Conservation (phyloP, 2,329 filamentous ascomycete species). For the Alternaria arborescens region DNA sequence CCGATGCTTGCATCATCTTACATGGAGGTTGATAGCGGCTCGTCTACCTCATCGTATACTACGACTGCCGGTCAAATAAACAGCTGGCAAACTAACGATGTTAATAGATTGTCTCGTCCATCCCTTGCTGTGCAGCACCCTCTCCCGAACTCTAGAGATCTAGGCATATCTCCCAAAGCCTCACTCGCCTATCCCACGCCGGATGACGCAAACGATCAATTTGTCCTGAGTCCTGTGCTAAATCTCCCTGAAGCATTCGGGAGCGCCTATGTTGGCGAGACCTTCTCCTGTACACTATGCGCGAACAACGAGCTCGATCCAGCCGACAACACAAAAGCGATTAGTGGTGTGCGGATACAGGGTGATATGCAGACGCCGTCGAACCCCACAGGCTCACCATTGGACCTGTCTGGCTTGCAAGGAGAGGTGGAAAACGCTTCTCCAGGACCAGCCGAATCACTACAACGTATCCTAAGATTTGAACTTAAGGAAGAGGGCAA, state of each 20-base stretch:
- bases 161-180: conserved; percentile 66
- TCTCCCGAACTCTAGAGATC: conserved; percentile 62
- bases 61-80: background rate
- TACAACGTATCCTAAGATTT: conserved; percentile 84
- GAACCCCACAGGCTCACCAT: conserved; percentile 66
- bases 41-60: background rate
- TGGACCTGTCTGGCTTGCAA: conserved; percentile 65
- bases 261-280: conserved; percentile 93
- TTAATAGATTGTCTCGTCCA: conserved; percentile 77
- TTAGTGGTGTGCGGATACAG: conserved; percentile 81
- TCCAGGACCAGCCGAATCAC: conserved; percentile 68
- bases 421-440: conserved; percentile 39
- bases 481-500: conserved; percentile 94
- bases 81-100: background rate
- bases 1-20: background rate
- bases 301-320: conserved; percentile 83
- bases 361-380: conserved; percentile 96
- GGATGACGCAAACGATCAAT: conserved; percentile 58
- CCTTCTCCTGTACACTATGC: conserved; percentile 91
- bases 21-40: background rate
- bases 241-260: conserved; percentile 92
- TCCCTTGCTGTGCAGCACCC: conserved; percentile 77
- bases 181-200: conserved; percentile 72
- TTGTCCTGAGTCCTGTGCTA: conserved; percentile 69
- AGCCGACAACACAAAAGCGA: conserved; percentile 54